Percentiles rank a stretch among this genome's conserved stretches.
These are phyloP conservation scores for Pichia kudriavzevii DNA, from an alignment of 1,139 yeast genomes.

Conservation along the genomic window DNA sequence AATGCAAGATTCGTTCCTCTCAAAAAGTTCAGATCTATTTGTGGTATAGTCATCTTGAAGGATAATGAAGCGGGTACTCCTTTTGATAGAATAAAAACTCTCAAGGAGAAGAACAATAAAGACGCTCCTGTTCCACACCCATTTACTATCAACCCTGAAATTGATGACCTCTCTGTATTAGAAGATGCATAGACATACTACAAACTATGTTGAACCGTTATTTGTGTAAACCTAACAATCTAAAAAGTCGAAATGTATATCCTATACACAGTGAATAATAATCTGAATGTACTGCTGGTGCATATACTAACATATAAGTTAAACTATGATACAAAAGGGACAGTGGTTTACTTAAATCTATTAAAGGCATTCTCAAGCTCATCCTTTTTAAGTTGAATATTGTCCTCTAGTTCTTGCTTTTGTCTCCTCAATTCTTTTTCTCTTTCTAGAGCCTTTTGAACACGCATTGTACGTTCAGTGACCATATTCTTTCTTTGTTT, in stretches of 20 bases:
- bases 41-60: slow-evolving; percentile 73
- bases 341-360: slow-evolving; percentile 34
- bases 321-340: not conserved
- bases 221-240: not conserved
- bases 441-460: slow-evolving; percentile 66
- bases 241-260: not conserved
- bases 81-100: slow-evolving; percentile 67
- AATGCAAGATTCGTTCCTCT: slow-evolving; percentile 79
- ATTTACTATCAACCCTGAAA: slow-evolving; percentile 51
- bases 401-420: slow-evolving; percentile 35
- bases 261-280: not conserved
- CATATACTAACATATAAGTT: not conserved
- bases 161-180: slow-evolving; percentile 19
- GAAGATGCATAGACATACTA: slow-evolving; percentile 11
- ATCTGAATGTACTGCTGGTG: too few relatives aligned
- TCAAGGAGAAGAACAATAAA: slow-evolving; percentile 70
- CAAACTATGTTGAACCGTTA: not conserved
- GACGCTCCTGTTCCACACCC: slow-evolving; percentile 94
- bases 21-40: slow-evolving; percentile 67
- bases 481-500: slow-evolving; percentile 82
- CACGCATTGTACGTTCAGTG: slow-evolving; percentile 76
- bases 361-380: slow-evolving; percentile 49
- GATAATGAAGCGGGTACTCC: slow-evolving; percentile 67
- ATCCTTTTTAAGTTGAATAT: slow-evolving; percentile 30
- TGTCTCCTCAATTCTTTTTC: slow-evolving; percentile 70